Base-by-base conservation (phyloP, 2,329 filamentous ascomycete species). In the Sarocladiaceae sp. region DNA sequence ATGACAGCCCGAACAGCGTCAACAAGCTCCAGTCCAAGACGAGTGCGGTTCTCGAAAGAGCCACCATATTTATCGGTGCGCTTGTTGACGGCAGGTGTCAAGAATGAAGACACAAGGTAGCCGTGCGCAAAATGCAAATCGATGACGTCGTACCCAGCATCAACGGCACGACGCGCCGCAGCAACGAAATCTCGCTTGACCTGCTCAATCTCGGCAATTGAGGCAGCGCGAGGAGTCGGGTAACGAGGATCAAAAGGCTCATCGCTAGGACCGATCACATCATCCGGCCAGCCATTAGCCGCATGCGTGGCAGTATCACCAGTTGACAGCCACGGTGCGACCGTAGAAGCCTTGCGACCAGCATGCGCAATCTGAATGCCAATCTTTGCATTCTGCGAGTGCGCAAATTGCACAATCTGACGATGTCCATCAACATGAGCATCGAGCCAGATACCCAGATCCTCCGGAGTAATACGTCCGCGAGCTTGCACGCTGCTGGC, bases 81-180 rank as follows among this genome's bases (percentile, higher is more conserved):
- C 39, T 78, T 70, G 69, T 93, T 92, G 46, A 75, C 74, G 1
- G 77, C 76, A 0, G 87, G 86, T 1, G 80, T 84, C n/a, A 90
- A 53, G 71, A 91, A 92, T 2, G 72, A 68, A 62, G 84, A 81
- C 0, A 91, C 69, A 0, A 93, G 75, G 64, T 91, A 92, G 1
- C 88, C 87, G 62, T 92, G 88, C 0, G 87, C 88, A 57, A 77
- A 79, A 70, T 92, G 88, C 50, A 93, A 82, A 66, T 82, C 83
- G n/a, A 87, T 53, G n/a, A 57, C 58, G 60, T 90, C 86, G 36
- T 86, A 84, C 0, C 87, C 88, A 1, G 80, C 82, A 23, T 74
- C 71, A 2, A 89, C 65, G 0, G 86, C 77, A 13, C 82, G 71
- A 57, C 74, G 69, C 0, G 75, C 70, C 1, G 75, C 76, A 0